These are phyloP conservation scores for Lichtheimia ornata DNA, from an alignment of 371 early-diverging fungal genomes.

Conservation along the genomic window DNA sequence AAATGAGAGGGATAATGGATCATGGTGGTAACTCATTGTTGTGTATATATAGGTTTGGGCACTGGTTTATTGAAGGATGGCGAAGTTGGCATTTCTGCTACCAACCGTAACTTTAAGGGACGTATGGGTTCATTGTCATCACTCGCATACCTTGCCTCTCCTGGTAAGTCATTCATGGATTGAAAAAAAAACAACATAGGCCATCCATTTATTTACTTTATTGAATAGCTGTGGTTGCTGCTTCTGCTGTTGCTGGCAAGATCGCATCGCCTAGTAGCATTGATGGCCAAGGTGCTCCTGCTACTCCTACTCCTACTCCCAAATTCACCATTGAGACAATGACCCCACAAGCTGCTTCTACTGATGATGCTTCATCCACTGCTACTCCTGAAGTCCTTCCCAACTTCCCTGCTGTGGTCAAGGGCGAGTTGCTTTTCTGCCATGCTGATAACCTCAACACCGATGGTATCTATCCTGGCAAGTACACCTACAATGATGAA, in stretches of 20 bases:
- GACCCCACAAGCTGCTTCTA: slow-evolving; percentile 9
- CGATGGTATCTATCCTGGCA: slow-evolving; percentile 95
- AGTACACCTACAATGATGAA: slow-evolving; percentile 95
- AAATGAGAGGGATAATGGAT: background rate
- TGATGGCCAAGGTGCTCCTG: slow-evolving; percentile 2
- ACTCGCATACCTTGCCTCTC: slow-evolving; percentile 90
- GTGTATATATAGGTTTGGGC: slow-evolving; percentile 71
- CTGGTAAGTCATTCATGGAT: slow-evolving; percentile 35
- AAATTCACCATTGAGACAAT: slow-evolving; percentile 24
- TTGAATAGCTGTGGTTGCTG: slow-evolving; percentile 79
- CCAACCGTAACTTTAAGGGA: slow-evolving; percentile 97
- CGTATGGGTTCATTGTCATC: slow-evolving; percentile 95
- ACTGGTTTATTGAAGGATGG: slow-evolving; percentile 89
- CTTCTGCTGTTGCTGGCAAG: slow-evolving; percentile 82
- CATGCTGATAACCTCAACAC: slow-evolving; percentile 93
- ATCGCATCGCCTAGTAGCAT: slow-evolving; percentile 69
- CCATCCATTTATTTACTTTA: background rate
- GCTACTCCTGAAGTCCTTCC: slow-evolving; percentile 43
- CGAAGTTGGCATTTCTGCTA: slow-evolving; percentile 95
- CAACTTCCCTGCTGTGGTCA: slow-evolving; percentile 74
- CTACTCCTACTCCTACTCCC: slow-evolving; percentile 16
- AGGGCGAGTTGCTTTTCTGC: slow-evolving; percentile 85
- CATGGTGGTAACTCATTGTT: background rate
- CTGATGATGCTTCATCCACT: slow-evolving; percentile 10
- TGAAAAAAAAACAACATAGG: too few relatives aligned